Conservation (phyloP, 495 filamentous ascomycete genomes). For the Aspergillus steynii region DNA sequence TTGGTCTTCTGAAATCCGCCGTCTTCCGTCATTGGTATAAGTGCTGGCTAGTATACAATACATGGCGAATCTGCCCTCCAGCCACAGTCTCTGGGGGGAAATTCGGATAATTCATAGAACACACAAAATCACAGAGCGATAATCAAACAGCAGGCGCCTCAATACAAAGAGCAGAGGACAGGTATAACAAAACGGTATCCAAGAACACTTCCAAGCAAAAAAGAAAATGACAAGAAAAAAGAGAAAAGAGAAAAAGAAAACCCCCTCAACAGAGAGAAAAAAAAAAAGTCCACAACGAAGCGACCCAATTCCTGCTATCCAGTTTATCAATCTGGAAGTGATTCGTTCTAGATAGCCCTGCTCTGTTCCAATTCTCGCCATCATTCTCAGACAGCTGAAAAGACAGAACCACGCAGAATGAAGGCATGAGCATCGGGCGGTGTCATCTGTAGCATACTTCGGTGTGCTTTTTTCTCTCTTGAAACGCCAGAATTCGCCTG, state of each 20-base stretch:
- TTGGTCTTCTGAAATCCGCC: not conserved
- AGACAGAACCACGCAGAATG: slow-evolving; percentile 6
- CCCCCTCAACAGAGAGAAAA: not conserved
- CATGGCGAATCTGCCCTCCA: not conserved
- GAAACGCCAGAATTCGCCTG: not conserved
- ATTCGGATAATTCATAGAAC: not conserved
- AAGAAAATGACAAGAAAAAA: slow-evolving; percentile 5
- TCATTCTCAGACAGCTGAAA: slow-evolving; percentile 15
- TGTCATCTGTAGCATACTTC: slow-evolving; percentile 11
- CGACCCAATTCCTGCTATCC: not conserved
- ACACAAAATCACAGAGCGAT: not conserved
- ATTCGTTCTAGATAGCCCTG: not conserved
- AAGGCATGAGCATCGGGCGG: slow-evolving; percentile 18
- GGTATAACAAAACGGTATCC: not conserved
- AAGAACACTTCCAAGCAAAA: slow-evolving; percentile 5
- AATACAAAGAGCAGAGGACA: not conserved
- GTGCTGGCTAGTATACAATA: not conserved
- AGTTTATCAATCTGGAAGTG: not conserved
- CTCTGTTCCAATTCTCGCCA: slow-evolving; percentile 15
- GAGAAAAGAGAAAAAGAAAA: not conserved
- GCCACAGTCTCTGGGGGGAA: not conserved
- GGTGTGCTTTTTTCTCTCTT: not conserved
- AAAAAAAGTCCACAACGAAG: not conserved
- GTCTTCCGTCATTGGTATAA: not conserved
- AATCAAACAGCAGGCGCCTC: not conserved